These are phyloP conservation scores for Dispira parvispora DNA, from an alignment of 192 early-diverging fungal species.

Conservation along the genomic window DNA sequence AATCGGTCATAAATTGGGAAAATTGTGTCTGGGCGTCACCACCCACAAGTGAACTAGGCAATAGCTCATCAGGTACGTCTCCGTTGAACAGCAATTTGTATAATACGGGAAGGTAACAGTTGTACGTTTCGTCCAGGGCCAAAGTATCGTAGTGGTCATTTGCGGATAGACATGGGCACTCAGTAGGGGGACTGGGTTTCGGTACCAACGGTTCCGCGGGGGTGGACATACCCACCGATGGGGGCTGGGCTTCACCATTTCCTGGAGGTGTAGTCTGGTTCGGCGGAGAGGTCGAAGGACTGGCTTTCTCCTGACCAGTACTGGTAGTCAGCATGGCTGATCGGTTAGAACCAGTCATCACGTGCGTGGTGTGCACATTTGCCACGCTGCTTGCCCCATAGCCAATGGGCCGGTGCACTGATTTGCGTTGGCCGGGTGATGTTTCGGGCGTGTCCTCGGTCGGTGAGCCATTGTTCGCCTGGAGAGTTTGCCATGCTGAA, in stretches of 20 bases:
- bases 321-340: constrained; percentile 10
- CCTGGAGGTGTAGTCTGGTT: too few species aligned
- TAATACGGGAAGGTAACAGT: background rate
- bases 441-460: too few species aligned
- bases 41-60: background rate
- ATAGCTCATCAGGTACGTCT: background rate
- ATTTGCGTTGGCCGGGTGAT: too few species aligned
- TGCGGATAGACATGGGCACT: constrained; percentile 4
- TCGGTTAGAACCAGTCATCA: constrained; percentile 5
- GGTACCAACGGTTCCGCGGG: background rate
- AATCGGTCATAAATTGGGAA: background rate
- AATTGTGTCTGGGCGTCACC: background rate
- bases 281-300: too few species aligned
- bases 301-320: background rate
- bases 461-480: too few species aligned
- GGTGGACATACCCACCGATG: background rate
- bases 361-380: constrained; percentile 10
- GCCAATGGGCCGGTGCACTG: background rate
- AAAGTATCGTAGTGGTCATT: constrained; percentile 5
- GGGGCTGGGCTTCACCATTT: background rate
- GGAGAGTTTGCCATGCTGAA: too few species aligned
- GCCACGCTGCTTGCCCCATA: constrained; percentile 1
- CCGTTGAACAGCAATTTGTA: constrained; percentile 8
- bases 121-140: constrained; percentile 4
- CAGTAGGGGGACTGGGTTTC: background rate